A percentile compares a stretch with the other conserved stretches of the same genome.
Evolutionary conservation across 768 basidiomycete species (phyloP).

Genomic region (Thelephora aurantiotincta): DNA sequence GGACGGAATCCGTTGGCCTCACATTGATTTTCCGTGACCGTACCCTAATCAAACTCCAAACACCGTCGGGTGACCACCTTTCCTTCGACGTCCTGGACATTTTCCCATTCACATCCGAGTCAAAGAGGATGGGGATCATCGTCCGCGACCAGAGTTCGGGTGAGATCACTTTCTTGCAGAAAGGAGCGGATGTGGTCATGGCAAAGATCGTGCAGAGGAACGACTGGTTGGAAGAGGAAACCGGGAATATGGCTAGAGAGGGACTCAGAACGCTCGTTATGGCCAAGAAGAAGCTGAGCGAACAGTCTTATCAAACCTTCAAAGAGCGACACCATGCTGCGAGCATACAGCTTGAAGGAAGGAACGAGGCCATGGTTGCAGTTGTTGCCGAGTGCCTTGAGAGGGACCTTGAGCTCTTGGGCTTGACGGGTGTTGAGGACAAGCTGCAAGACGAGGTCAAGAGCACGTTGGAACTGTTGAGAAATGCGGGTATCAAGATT

Average conservation of each 20-base stretch:
- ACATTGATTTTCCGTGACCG: constrained; percentile 84
- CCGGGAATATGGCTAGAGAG: constrained; percentile 95
- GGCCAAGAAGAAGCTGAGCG: constrained; percentile 62
- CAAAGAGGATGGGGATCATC: constrained; percentile 98
- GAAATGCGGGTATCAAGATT: constrained; percentile 96
- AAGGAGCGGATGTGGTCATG: constrained; percentile 99
- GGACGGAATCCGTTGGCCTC: constrained; percentile 91
- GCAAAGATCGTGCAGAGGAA: constrained; percentile 86
- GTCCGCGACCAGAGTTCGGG: constrained; percentile 65
- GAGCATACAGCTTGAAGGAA: constrained; percentile 60
- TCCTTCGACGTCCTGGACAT: constrained; percentile 82
- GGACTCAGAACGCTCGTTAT: constrained; percentile 91
- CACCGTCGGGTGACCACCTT: constrained; percentile 47
- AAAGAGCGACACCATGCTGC: constrained; percentile 60
- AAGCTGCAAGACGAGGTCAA: constrained; percentile 97
- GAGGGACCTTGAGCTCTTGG: constrained; percentile 80
- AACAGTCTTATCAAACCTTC: constrained; percentile 62
- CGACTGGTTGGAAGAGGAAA: constrained; percentile 98
- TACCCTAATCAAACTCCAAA: constrained; percentile 73
- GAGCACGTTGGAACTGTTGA: constrained; percentile 77
- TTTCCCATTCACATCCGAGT: constrained; percentile 97
- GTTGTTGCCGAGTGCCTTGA: constrained; percentile 74
- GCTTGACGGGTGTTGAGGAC: constrained; percentile 97
- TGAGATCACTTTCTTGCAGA: constrained; percentile 84
- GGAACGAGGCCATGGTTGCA: constrained; percentile 67